A percentile compares a stretch with the other conserved stretches of the same genome.
phyloP scores from a whole-genome alignment of 2,329 filamentous ascomycete species.

The Cucurbitaria berberidis region DNA sequence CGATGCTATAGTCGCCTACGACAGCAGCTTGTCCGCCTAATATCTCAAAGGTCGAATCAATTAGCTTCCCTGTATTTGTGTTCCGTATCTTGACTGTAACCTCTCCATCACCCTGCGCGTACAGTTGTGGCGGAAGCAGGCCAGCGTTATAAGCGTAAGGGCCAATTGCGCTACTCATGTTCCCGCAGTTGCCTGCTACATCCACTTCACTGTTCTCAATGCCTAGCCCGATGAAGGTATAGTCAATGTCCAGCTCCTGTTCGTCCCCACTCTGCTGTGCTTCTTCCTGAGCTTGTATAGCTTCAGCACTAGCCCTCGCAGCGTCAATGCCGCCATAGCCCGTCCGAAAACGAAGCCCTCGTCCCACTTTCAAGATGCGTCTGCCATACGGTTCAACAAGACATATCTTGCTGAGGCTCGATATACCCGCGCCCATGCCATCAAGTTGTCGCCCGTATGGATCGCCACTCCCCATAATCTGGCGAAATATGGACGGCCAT shows the following conservation, averaged over 20 bases:
- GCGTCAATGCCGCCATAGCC: slow-evolving; percentile 18
- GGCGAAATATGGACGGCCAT: slow-evolving; percentile 63
- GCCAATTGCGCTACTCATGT: slow-evolving; percentile 74
- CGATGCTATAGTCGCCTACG: slow-evolving; percentile 64
- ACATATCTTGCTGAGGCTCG: slow-evolving; percentile 73
- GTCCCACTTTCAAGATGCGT: neutral
- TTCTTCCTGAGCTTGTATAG: slow-evolving; percentile 6
- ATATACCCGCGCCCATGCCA: slow-evolving; percentile 72
- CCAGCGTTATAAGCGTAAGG: slow-evolving; percentile 67
- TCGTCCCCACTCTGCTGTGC: neutral
- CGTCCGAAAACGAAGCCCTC: slow-evolving; percentile 11
- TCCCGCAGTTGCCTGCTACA: slow-evolving; percentile 75
- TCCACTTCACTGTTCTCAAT: slow-evolving; percentile 67
- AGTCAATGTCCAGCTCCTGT: slow-evolving; percentile 62
- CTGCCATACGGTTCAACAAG: slow-evolving; percentile 58
- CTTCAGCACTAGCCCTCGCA: slow-evolving; percentile 8
- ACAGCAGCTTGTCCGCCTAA: slow-evolving; percentile 56
- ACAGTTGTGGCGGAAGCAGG: slow-evolving; percentile 50
- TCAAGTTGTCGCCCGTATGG: slow-evolving; percentile 72
- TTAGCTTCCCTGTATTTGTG: slow-evolving; percentile 72
- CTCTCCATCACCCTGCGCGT: slow-evolving; percentile 35
- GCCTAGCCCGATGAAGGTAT: slow-evolving; percentile 74
- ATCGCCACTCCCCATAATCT: slow-evolving; percentile 69
- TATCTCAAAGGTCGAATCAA: slow-evolving; percentile 64
- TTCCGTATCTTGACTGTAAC: slow-evolving; percentile 68